Percentiles rank a stretch among this genome's conserved stretches.
These are phyloP conservation scores for Hawksworthiomyces lignivorus DNA, from an alignment of 2,329 filamentous ascomycete species.

Conservation along the genomic window DNA sequence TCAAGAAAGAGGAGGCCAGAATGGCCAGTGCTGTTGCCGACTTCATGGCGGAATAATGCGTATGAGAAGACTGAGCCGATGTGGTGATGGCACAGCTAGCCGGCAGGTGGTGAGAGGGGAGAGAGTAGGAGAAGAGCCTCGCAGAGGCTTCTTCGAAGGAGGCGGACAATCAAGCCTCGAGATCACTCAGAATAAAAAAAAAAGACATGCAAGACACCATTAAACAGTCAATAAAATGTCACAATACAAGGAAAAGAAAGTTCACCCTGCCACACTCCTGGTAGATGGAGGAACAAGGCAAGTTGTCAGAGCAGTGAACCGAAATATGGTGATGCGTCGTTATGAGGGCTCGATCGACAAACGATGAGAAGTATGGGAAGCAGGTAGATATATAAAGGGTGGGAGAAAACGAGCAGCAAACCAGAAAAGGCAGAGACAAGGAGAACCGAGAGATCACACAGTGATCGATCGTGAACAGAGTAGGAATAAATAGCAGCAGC, in stretches of 20 bases:
- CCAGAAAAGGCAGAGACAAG: background rate
- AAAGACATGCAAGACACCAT: too few relatives aligned
- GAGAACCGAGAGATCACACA: background rate
- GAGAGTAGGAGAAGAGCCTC: too few relatives aligned
- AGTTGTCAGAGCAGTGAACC: background rate
- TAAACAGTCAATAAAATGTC: too few relatives aligned
- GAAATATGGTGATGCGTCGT: background rate
- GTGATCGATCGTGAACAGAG: background rate
- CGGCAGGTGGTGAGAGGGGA: too few relatives aligned
- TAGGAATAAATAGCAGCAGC: background rate
- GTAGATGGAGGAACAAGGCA: background rate
- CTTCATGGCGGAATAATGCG: conserved; percentile 27
- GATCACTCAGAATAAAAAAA: too few relatives aligned
- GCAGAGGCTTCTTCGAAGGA: too few relatives aligned
- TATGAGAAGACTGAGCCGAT: too few relatives aligned
- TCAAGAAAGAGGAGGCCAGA: conserved; percentile 21
- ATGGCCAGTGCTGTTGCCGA: conserved; percentile 22
- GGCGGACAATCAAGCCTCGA: too few relatives aligned
- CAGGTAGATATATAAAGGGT: background rate
- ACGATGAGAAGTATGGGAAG: background rate
- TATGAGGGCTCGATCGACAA: conserved; percentile 3
- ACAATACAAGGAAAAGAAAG: background rate
- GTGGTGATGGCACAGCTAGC: too few relatives aligned
- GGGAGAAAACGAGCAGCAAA: background rate
- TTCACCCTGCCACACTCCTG: too few relatives aligned